Evolutionary conservation across 1,139 yeast species (phyloP), one percentile per base, ranked within the genome.

Genomic region (Saccharomycopsis hybrid): DNA sequence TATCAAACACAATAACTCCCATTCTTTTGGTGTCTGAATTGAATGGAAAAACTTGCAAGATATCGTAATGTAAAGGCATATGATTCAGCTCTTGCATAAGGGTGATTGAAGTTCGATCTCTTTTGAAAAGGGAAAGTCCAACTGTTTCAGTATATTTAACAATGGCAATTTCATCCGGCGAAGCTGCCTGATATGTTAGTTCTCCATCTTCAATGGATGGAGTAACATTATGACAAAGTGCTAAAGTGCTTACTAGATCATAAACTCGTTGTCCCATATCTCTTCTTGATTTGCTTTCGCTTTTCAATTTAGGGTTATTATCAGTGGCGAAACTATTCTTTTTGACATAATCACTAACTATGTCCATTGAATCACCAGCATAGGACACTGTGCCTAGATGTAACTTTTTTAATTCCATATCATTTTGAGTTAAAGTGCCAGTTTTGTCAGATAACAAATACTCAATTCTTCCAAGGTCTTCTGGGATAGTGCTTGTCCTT

Each of bases 131-230:
- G 8, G 87, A 78, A 44, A 94, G 70, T 0, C 98, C 99, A 35
- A 90, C 94, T 3, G 72, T 65, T 56, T 87, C 95, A 1, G 97
- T 86, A 70, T 89, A 94, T 62, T 85, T 85, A 30, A 94, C 97
- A 58, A 94, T 92, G 25, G 99, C 98, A 56, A 92, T 82, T 65
- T 94, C 99, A 69, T 94, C 99, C 0, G 99, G 99, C 0, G 97
- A 90, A 0, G 97, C 97, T 0, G 98, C 98, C 66, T 94, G 99
- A 63, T 90, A 94, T 1, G 88, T 76, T 7, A 86, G 63, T 47
- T 69, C 75, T 4, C 82, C 82, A 52, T 76, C 81, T 52, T 85
- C 94, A 56, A 78, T 73, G 0, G 88, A 78, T 1, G 96, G 96
- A 0, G 98, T 94, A 31, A 94, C 99, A 59, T 89, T 89, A 64